These are phyloP conservation scores for Straminergon stramineum DNA, from an alignment of 225 moss, liverwort and hornwort species.

Conservation along the genomic window DNA sequence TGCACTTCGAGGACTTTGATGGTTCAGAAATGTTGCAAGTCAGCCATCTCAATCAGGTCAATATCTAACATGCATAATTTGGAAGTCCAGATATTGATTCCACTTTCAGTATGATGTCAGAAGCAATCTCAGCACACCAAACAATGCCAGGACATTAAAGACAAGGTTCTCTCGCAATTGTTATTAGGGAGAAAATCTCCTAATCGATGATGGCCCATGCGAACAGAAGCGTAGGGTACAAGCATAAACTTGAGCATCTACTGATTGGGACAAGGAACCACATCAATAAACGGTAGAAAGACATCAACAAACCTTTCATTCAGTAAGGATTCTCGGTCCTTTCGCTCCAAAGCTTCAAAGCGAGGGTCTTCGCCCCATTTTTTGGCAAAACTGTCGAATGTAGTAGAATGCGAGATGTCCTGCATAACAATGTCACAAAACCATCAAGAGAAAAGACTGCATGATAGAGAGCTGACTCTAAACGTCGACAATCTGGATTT, in stretches of 20 bases:
- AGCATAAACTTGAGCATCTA: background rate
- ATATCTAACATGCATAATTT: background rate
- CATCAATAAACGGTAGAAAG: background rate
- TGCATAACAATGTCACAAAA: slow-evolving; percentile 14
- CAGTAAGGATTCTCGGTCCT: slow-evolving; percentile 69
- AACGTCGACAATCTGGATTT: background rate
- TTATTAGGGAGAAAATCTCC: background rate
- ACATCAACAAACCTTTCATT: slow-evolving; percentile 72
- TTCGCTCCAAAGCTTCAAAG: slow-evolving; percentile 73
- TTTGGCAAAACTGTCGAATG: slow-evolving; percentile 55
- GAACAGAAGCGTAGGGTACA: background rate
- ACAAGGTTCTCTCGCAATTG: background rate
- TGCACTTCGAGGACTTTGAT: background rate
- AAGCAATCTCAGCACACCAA: background rate
- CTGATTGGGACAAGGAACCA: background rate
- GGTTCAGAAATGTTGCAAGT: background rate
- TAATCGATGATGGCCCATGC: background rate
- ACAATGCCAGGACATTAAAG: background rate
- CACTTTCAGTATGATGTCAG: background rate
- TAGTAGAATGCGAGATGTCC: slow-evolving; percentile 62
- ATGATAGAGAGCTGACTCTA: background rate
- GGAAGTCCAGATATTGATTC: background rate
- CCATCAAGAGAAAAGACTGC: background rate
- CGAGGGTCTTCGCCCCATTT: slow-evolving; percentile 59
- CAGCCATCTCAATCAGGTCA: background rate